A percentile compares a stretch with the other conserved stretches of the same genome.
Evolutionary conservation across 805 yeast species (phyloP).

Genomic region (Kluyveromyces starmeri): DNA sequence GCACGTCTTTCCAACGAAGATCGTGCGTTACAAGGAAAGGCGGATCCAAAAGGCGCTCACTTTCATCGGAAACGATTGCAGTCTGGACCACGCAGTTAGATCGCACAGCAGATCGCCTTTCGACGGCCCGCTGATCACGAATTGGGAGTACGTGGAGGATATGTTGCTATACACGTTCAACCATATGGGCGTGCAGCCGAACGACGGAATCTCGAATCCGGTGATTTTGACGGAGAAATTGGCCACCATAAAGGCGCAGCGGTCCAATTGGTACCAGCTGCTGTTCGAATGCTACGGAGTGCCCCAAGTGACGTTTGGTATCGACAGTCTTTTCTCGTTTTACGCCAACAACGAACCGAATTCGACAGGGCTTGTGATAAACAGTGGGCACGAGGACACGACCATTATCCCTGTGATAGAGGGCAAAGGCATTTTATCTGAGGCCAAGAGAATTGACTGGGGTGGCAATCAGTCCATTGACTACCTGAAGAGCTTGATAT

Average conservation of each 20-base stretch:
- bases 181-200: constrained; percentile 58
- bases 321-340: constrained; percentile 74
- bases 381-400: constrained; percentile 76
- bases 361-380: constrained; percentile 63
- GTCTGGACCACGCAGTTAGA: constrained; percentile 58
- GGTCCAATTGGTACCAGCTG: constrained; percentile 69
- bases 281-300: constrained; percentile 76
- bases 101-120: constrained; percentile 69
- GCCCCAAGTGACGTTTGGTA: constrained; percentile 70
- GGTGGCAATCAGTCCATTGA: constrained; percentile 74
- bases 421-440: constrained; percentile 57
- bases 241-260: constrained; percentile 60
- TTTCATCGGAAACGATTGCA: constrained; percentile 75
- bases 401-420: constrained; percentile 71
- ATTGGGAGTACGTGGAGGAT: constrained; percentile 86
- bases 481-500: constrained; percentile 52
- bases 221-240: constrained; percentile 71
- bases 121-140: constrained; percentile 79
- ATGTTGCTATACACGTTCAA: constrained; percentile 77
- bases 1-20: constrained; percentile 57
- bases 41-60: constrained; percentile 53
- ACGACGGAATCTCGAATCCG: constrained; percentile 62
- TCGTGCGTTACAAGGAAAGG: constrained; percentile 74
- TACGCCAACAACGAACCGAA: constrained; percentile 39
- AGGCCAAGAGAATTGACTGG: constrained; percentile 79